These are phyloP conservation scores for Tulasnella sp. DNA, from an alignment of 768 basidiomycete species.

Conservation along the genomic window DNA sequence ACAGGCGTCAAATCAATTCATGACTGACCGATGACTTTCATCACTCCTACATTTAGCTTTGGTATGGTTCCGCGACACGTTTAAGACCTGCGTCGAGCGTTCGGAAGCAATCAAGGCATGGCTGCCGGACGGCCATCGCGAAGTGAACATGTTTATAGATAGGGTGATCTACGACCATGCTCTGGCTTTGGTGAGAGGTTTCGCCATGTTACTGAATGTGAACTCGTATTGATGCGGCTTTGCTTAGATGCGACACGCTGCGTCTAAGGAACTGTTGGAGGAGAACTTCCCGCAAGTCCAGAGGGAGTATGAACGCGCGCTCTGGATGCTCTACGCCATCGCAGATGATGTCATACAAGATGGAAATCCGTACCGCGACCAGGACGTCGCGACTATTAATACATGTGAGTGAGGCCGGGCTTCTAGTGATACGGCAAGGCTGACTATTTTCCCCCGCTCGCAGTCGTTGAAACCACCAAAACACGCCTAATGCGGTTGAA, in stretches of 20 bases:
- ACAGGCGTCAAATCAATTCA: slow-evolving; percentile 3
- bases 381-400: slow-evolving; percentile 57
- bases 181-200: slow-evolving; percentile 59
- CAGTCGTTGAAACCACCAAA: slow-evolving; percentile 18
- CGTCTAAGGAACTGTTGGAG: slow-evolving; percentile 80
- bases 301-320: slow-evolving; percentile 86
- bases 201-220: background rate
- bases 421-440: background rate
- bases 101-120: slow-evolving; percentile 82
- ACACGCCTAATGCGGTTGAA: slow-evolving; percentile 14
- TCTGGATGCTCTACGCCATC: slow-evolving; percentile 89
- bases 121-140: slow-evolving; percentile 65
- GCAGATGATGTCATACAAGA: slow-evolving; percentile 80
- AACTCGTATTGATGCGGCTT: background rate
- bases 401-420: slow-evolving; percentile 6
- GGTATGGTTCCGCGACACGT: slow-evolving; percentile 87
- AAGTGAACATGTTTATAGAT: slow-evolving; percentile 81
- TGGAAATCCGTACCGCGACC: slow-evolving; percentile 77
- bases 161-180: slow-evolving; percentile 91
- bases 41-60: slow-evolving; percentile 54
- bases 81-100: slow-evolving; percentile 90
- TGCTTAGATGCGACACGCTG: slow-evolving; percentile 80
- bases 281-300: slow-evolving; percentile 75
- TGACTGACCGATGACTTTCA: background rate
- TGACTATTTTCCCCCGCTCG: background rate